These are phyloP conservation scores for Cenococcum geophilum DNA, from an alignment of 495 filamentous ascomycete species.

Conservation along the genomic window DNA sequence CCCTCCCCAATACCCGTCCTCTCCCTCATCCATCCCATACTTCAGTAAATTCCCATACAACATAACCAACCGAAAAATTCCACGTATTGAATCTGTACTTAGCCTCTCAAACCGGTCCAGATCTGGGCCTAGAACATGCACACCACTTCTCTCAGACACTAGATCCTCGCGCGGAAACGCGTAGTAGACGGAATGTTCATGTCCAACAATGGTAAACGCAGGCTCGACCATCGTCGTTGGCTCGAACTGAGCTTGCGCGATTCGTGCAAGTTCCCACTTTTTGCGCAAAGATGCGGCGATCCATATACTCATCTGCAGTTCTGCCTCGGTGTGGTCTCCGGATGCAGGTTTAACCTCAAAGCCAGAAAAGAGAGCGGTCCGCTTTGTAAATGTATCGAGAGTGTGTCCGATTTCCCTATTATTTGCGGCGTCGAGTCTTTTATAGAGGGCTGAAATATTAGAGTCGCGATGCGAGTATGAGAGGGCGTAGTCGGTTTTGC, in stretches of 20 bases:
- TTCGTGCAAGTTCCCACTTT: constrained; percentile 14
- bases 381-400: constrained; percentile 13
- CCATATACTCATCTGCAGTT: constrained; percentile 22
- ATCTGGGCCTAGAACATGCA: constrained; percentile 21
- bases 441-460: constrained; percentile 15
- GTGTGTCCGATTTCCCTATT: constrained; percentile 17
- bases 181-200: constrained; percentile 21
- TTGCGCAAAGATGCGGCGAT: constrained; percentile 17
- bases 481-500: constrained; percentile 21
- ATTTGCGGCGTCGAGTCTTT: constrained; percentile 10
- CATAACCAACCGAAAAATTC: constrained; percentile 21
- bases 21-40: constrained; percentile 24
- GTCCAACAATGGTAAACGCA: constrained; percentile 19
- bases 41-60: constrained; percentile 23
- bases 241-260: constrained; percentile 8
- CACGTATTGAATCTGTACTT: constrained; percentile 22
- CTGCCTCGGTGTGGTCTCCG: constrained; percentile 12
- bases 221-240: constrained; percentile 16
- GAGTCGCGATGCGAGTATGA: constrained; percentile 16
- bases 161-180: constrained; percentile 14
- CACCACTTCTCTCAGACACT: constrained; percentile 15
- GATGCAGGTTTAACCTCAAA: constrained; percentile 16
- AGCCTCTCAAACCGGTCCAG: constrained; percentile 17
- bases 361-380: constrained; percentile 19
- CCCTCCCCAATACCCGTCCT: constrained; percentile 21